phyloP scores from a whole-genome alignment of 192 early-diverging fungal genomes.

The Lobosporangium transversale region DNA sequence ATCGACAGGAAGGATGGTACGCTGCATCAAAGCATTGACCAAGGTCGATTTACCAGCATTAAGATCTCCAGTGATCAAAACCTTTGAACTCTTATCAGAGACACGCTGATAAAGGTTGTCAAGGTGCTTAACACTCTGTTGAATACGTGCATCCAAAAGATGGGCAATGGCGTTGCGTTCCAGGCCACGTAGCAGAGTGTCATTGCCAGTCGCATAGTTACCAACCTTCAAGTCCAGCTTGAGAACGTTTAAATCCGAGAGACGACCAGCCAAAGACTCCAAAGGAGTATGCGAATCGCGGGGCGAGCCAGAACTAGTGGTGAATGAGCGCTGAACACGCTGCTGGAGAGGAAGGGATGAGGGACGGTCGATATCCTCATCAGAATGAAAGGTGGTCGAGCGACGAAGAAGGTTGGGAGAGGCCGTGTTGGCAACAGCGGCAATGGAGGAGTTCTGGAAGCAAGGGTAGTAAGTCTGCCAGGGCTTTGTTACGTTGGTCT shows the following conservation, averaged over 20 bases:
- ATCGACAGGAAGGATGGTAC: constrained; percentile 91
- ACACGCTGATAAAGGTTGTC: constrained; percentile 87
- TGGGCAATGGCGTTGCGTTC: constrained; percentile 77
- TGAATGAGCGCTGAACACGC: constrained; percentile 50
- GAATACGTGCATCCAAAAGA: constrained; percentile 76
- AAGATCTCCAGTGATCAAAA: constrained; percentile 96
- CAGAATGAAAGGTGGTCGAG: constrained; percentile 47
- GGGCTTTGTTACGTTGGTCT: constrained; percentile 69
- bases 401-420: constrained; percentile 28
- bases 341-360: constrained; percentile 18
- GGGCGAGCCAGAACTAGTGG: constrained; percentile 41
- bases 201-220: constrained; percentile 66
- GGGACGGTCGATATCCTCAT: constrained; percentile 31
- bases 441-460: constrained; percentile 33
- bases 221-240: constrained; percentile 75
- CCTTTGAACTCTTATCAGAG: constrained; percentile 90
- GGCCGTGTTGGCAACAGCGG: constrained; percentile 28
- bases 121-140: constrained; percentile 75
- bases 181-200: constrained; percentile 66
- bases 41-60: constrained; percentile 98
- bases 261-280: constrained; percentile 46
- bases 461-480: constrained; percentile 72
- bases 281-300: constrained; percentile 11
- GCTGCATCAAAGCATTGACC: constrained; percentile 93
- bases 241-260: constrained; percentile 67